Percentiles rank a stretch among this genome's conserved stretches.
Conservation (phyloP, 2,329 filamentous ascomycete species). For the Raffaelea albimanens region DNA sequence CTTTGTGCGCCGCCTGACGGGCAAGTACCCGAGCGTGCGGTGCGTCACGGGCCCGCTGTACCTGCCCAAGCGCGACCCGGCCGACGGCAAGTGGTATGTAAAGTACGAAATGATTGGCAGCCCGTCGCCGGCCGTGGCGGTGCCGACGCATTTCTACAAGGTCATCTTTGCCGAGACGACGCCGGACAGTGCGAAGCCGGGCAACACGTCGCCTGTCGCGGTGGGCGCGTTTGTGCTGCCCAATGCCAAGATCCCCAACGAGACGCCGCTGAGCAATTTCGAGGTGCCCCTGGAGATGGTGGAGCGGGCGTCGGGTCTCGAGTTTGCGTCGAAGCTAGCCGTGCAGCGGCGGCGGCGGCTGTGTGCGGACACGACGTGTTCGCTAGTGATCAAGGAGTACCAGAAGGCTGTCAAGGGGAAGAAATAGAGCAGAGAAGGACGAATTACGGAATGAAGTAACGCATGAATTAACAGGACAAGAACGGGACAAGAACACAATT, state of each 20-base stretch:
- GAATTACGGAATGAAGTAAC: background rate
- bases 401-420: conserved; percentile 40
- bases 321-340: conserved; percentile 78
- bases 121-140: conserved; percentile 83
- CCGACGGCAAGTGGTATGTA: conserved; percentile 90
- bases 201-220: conserved; percentile 59
- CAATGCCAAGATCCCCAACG: conserved; percentile 80
- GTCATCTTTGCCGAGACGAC: conserved; percentile 94
- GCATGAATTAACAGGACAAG: too few species aligned
- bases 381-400: conserved; percentile 75
- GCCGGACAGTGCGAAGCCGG: conserved; percentile 48
- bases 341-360: conserved; percentile 63
- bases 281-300: conserved; percentile 91
- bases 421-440: background rate
- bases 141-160: conserved; percentile 99
- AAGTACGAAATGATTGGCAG: conserved; percentile 91
- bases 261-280: conserved; percentile 81
- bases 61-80: conserved; percentile 70
- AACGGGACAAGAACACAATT: too few species aligned
- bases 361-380: conserved; percentile 79
- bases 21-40: conserved; percentile 73
- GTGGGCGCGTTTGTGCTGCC: conserved; percentile 92
- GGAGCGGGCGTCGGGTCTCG: conserved; percentile 82
- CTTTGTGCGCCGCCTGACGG: conserved; percentile 79
- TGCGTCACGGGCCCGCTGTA: conserved; percentile 93